A percentile compares a stretch with the other conserved stretches of the same genome.
Evolutionary conservation across 495 filamentous ascomycete genomes (phyloP).

Genomic region (Bathelium albidoporum): DNA sequence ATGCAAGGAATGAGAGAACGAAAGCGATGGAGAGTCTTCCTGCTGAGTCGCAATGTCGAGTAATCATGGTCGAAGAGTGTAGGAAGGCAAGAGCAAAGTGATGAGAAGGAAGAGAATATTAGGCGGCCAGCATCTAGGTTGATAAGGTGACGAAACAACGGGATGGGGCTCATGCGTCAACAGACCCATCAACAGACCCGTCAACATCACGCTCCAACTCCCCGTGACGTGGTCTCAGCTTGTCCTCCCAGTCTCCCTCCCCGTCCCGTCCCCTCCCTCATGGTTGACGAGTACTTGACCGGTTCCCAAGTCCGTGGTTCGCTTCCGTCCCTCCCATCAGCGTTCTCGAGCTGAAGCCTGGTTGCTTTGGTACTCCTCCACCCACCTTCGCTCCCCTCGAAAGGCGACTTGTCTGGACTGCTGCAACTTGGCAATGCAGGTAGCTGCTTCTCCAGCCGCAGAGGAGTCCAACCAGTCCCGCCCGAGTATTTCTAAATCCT

Average conservation of each 20-base stretch:
- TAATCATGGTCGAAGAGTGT: background rate
- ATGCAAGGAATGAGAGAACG: slow-evolving; percentile 53
- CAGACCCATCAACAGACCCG: background rate
- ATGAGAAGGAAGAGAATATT: slow-evolving; percentile 22
- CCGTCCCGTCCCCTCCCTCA: no score
- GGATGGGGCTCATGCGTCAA: background rate
- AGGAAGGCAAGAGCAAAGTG: background rate
- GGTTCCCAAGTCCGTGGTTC: no score
- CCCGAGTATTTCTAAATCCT: slow-evolving; percentile 37
- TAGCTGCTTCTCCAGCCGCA: background rate
- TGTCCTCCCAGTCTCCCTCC: no score
- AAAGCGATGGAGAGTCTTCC: slow-evolving; percentile 50
- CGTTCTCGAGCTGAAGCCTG: background rate
- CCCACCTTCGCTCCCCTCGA: background rate
- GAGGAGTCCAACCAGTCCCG: background rate
- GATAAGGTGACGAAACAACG: background rate
- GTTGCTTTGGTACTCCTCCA: background rate
- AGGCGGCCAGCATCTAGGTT: background rate
- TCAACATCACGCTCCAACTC: background rate
- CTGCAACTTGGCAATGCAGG: background rate
- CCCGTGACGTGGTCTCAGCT: background rate
- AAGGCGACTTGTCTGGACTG: background rate
- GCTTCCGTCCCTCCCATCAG: background rate
- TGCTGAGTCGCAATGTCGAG: slow-evolving; percentile 26
- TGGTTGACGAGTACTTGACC: no score